Evolutionary conservation across 345 rosid species (phyloP).

Genomic region (Firmiana major): DNA sequence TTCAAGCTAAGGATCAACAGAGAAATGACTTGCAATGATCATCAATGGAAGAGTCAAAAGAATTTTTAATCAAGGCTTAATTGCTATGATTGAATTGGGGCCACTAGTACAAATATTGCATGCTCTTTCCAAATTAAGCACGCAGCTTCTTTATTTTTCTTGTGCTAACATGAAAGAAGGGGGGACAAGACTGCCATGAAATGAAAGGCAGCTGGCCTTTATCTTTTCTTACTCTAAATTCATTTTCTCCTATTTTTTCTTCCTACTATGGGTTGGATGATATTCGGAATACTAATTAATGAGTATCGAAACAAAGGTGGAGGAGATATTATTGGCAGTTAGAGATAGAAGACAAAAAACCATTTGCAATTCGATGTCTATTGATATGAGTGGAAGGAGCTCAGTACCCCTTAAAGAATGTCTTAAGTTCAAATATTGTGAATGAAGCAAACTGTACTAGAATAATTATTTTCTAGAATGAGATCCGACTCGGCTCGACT

Average conservation of each 20-base stretch:
- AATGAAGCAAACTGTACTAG: too few species aligned
- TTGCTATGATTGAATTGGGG: constrained; percentile 11
- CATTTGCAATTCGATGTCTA: too few species aligned
- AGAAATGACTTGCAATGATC: background rate
- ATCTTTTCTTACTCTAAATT: background rate
- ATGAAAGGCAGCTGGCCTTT: background rate
- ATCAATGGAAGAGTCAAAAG: constrained; percentile 4
- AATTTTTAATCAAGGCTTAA: constrained; percentile 6
- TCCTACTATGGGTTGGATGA: background rate
- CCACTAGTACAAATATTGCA: background rate
- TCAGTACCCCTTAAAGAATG: too few species aligned
- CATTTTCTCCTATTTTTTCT: background rate
- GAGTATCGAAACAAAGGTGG: constrained; percentile 1
- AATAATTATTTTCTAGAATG: too few species aligned
- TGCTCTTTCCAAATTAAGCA: background rate
- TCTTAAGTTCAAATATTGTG: too few species aligned
- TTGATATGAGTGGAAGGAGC: too few species aligned
- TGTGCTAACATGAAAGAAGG: background rate
- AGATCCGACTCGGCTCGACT: too few species aligned
- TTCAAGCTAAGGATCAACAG: background rate
- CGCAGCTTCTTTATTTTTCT: background rate
- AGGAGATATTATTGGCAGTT: background rate
- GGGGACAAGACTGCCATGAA: background rate
- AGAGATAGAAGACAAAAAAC: background rate
- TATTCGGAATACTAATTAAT: background rate